Base-by-base conservation (phyloP, 352 stramenopile genomes). In the Hyaloperonospora brassicae region DNA sequence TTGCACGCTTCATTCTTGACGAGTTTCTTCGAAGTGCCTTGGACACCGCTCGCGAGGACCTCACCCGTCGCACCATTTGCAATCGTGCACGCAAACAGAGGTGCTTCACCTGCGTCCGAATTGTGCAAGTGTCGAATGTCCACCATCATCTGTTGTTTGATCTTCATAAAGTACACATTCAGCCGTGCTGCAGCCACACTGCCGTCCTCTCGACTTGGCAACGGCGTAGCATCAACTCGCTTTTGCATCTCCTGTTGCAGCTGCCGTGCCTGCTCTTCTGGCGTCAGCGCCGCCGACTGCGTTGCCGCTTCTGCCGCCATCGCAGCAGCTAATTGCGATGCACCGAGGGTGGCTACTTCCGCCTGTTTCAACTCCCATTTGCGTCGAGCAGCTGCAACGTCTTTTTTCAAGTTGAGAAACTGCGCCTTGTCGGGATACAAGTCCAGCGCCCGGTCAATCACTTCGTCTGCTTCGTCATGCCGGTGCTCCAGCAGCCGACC, bases 171-270 rank as follows among this genome's bases (percentile, higher is more conserved):
- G 54, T 88, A 90, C 5, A 53, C 76, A 50, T 90, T 58, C 8
- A 90, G 40, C 44, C 66, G 70, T 40, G 62, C 47, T 0, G 61
- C 66, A 23, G 71, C 56, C 43, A 72, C 61, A 14, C n/a, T 75
- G 46, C 96, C 74, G 35, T 96, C 83, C 34, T 97, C 60, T 21
- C 70, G 59, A 1, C 53, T 72, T 11, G 79, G 76, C 24, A 87
- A 52, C 9, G 61, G 67, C 50, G 70, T 71, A 1, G 63, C 52
- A 22, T 81, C 68, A 24, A 60, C 60, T 22, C 65, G 57, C n/a
- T 62, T 50, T 27, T 74, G 59, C 13, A 72, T 50, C 21, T 61
- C 60, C 11, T 67, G 51, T 35, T 72, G 59, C 8, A 71, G 59
- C 5, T 79, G 63, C 30, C 79, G 65, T n/a, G 77, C 56, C 1